phyloP scores from a whole-genome alignment of 2,329 filamentous ascomycete species.

The Fusarium protoensiforme region DNA sequence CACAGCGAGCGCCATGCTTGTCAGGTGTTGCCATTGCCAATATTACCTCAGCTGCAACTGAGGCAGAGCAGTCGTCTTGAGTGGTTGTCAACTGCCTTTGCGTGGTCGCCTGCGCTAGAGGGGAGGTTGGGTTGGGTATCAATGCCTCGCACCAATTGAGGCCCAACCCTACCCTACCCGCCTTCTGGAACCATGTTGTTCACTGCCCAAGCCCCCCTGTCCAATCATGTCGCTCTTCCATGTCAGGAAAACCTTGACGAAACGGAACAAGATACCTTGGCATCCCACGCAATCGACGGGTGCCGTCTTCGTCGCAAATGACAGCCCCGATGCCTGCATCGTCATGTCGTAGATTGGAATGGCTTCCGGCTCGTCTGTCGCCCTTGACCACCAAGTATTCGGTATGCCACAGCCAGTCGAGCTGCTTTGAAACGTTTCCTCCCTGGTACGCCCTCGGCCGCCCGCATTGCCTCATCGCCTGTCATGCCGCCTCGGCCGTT shows the following conservation, averaged over 20 bases:
- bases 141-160: conserved; percentile 51
- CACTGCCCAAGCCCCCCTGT: conserved; percentile 36
- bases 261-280: conserved; percentile 19
- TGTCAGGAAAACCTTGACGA: conserved; percentile 10
- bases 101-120: conserved; percentile 11
- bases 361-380: conserved; percentile 18
- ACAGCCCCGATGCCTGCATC: conserved; percentile 22
- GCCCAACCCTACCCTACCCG: conserved; percentile 46
- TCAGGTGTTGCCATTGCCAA: conserved; percentile 33
- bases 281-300: conserved; percentile 24
- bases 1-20: conserved; percentile 25
- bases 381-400: not conserved
- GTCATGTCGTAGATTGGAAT: conserved; percentile 7
- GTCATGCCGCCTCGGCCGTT: conserved; percentile 28
- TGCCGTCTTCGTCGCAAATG: conserved; percentile 20
- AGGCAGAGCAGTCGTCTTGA: conserved; percentile 17
- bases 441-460: conserved; percentile 18
- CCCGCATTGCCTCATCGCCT: conserved; percentile 32
- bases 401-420: not conserved
- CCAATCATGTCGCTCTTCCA: conserved; percentile 38
- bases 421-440: not conserved
- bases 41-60: conserved; percentile 40
- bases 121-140: conserved; percentile 51
- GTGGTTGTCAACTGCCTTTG: conserved; percentile 18
- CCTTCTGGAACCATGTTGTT: conserved; percentile 36